Evolutionary conservation across 2,329 filamentous ascomycete genomes (phyloP).

Genomic region (Pyrenophora graminea): DNA sequence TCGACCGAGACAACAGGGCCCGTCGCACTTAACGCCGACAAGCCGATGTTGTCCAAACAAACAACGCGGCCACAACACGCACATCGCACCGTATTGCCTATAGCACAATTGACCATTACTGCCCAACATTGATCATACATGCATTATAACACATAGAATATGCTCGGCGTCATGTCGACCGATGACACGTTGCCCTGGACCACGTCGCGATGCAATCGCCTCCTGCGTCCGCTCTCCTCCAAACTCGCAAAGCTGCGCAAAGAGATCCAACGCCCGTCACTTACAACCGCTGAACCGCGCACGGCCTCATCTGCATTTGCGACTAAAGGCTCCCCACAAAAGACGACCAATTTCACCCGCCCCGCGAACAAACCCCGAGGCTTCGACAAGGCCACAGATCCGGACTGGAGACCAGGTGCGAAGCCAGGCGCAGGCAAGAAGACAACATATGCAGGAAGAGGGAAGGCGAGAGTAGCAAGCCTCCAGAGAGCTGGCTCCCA

Average conservation of each 20-base stretch:
- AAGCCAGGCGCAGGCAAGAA: constrained; percentile 32
- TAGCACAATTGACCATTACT: neutral
- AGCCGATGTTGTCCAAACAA: constrained; percentile 27
- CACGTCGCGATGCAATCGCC: constrained; percentile 49
- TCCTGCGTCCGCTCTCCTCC: constrained; percentile 49
- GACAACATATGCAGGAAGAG: constrained; percentile 42
- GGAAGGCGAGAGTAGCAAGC: constrained; percentile 19
- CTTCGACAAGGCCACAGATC: constrained; percentile 41
- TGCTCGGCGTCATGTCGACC: constrained; percentile 34
- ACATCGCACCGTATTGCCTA: constrained; percentile 12
- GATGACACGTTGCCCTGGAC: constrained; percentile 48
- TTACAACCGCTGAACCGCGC: constrained; percentile 24
- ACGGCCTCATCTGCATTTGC: constrained; percentile 28
- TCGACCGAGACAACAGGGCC: neutral
- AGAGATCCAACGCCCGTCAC: constrained; percentile 32
- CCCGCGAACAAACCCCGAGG: constrained; percentile 35
- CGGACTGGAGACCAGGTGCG: constrained; percentile 42
- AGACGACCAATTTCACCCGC: constrained; percentile 34
- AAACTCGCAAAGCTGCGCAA: constrained; percentile 48
- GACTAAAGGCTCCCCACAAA: constrained; percentile 31
- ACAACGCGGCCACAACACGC: constrained; percentile 8
- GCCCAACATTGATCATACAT: constrained; percentile 12
- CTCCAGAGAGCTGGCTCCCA: constrained; percentile 1
- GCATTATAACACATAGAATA: constrained; percentile 23
- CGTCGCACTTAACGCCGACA: constrained; percentile 19